A percentile compares a stretch with the other conserved stretches of the same genome.
These are phyloP conservation scores for Hemileia vastatrix DNA, from an alignment of 1,284 basidiomycete genomes.

Conservation along the genomic window DNA sequence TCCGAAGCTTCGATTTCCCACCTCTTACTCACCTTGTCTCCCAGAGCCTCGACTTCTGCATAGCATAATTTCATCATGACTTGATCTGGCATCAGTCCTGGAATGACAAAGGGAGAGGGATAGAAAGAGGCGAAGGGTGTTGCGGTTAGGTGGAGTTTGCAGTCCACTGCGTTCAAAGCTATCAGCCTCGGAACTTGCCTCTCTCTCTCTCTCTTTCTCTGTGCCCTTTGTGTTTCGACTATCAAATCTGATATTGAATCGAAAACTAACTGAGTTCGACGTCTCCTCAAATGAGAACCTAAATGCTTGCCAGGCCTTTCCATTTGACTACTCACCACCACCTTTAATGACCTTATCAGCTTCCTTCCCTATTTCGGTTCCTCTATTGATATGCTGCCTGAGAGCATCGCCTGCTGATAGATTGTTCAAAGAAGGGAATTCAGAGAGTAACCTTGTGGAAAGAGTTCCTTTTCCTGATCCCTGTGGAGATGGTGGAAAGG, in stretches of 20 bases:
- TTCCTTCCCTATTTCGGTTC: conserved; percentile 59
- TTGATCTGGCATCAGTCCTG: conserved; percentile 61
- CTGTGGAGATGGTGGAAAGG: background rate
- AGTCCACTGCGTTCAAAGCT: no score
- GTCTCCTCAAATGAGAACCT: no score
- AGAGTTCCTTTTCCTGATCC: conserved; percentile 56
- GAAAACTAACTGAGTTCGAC: no score
- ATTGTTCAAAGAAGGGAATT: conserved; percentile 48
- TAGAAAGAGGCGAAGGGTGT: background rate
- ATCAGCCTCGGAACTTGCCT: no score
- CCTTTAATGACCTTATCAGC: conserved; percentile 66
- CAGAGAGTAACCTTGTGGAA: conserved; percentile 56
- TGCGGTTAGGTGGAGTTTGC: no score
- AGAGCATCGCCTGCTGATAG: conserved; percentile 71
- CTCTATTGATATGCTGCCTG: conserved; percentile 64
- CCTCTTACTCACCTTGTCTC: conserved; percentile 54
- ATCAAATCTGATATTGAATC: no score
- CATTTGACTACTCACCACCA: conserved; percentile 52
- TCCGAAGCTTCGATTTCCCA: no score
- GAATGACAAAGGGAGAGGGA: background rate
- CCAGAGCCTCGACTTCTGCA: conserved; percentile 57
- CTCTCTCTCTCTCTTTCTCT: no score
- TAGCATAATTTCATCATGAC: conserved; percentile 64
- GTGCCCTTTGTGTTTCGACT: no score
- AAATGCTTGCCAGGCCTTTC: no score